These are phyloP conservation scores for Pseudocercospora fijiensis DNA, from an alignment of 2,329 filamentous ascomycete genomes.

Conservation along the genomic window DNA sequence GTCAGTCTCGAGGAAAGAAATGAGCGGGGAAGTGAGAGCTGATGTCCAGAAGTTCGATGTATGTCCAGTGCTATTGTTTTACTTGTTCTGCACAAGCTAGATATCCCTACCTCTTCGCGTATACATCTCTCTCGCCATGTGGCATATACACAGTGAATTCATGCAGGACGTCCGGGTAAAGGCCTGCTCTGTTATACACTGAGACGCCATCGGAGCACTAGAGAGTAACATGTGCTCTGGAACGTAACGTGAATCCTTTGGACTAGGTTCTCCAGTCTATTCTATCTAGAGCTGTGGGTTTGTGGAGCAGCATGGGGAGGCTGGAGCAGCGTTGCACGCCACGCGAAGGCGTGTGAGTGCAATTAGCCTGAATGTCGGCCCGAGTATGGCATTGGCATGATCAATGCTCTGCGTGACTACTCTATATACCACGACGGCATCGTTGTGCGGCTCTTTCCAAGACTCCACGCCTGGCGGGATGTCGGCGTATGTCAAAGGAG, in stretches of 20 bases:
- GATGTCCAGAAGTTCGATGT: neutral
- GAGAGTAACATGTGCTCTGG: neutral
- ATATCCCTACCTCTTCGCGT: constrained; percentile 2
- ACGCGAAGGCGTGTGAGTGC: neutral
- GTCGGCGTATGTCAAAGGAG: neutral
- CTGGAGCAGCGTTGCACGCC: neutral
- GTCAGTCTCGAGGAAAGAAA: neutral
- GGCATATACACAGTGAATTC: constrained; percentile 6
- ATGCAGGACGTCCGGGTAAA: constrained; percentile 10
- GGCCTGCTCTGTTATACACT: neutral
- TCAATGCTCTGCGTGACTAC: neutral
- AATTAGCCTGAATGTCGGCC: neutral
- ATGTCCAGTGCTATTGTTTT: no score
- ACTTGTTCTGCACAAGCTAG: constrained; percentile 5
- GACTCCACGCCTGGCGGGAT: neutral
- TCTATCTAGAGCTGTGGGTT: constrained; percentile 7
- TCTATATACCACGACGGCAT: neutral
- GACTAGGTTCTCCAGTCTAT: constrained; percentile 17
- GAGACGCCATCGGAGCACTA: neutral
- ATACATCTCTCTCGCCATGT: constrained; percentile 6
- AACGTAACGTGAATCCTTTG: neutral
- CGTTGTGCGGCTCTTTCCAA: neutral
- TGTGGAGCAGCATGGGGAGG: constrained; percentile 8
- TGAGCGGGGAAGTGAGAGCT: neutral
- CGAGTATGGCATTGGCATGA: neutral